Evolutionary conservation across 805 yeast genomes (phyloP).

Genomic region (Diddensiella transvaalensis): DNA sequence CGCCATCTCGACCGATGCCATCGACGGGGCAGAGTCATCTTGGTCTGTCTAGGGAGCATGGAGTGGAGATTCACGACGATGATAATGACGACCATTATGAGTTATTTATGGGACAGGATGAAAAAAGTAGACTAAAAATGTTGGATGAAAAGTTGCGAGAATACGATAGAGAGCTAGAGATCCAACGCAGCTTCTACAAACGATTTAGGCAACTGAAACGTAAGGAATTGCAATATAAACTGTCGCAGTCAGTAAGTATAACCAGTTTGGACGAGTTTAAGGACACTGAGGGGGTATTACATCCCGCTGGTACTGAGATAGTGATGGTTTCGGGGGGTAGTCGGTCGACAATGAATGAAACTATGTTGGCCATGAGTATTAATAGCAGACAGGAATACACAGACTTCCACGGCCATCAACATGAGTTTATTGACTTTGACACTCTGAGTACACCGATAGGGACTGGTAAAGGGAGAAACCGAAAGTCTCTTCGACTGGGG

Average conservation of each 20-base stretch:
- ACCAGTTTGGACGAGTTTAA: not conserved
- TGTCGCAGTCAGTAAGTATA: not conserved
- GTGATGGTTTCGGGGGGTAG: constrained; percentile 10
- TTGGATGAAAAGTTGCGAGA: not conserved
- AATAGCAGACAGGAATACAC: constrained; percentile 32
- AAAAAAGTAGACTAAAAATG: not conserved
- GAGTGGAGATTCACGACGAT: too few relatives aligned
- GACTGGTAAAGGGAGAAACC: too few relatives aligned
- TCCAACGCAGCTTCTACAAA: not conserved
- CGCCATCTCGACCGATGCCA: too few relatives aligned
- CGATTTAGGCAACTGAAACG: not conserved
- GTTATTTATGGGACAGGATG: too few relatives aligned
- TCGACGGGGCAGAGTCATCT: too few relatives aligned
- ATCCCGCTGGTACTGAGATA: constrained; percentile 2
- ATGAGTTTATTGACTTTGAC: constrained; percentile 26
- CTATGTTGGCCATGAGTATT: constrained; percentile 16
- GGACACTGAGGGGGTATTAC: constrained; percentile 2
- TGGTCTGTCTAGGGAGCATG: too few relatives aligned
- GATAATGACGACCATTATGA: too few relatives aligned
- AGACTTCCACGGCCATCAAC: constrained; percentile 31
- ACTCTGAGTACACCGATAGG: too few relatives aligned
- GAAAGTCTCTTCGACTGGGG: constrained; percentile 33
- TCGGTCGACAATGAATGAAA: constrained; percentile 16
- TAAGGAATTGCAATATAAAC: not conserved
- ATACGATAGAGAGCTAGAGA: not conserved